Conservation (phyloP, 352 stramenopile genomes). For the Globisporangium heterothallicum region DNA sequence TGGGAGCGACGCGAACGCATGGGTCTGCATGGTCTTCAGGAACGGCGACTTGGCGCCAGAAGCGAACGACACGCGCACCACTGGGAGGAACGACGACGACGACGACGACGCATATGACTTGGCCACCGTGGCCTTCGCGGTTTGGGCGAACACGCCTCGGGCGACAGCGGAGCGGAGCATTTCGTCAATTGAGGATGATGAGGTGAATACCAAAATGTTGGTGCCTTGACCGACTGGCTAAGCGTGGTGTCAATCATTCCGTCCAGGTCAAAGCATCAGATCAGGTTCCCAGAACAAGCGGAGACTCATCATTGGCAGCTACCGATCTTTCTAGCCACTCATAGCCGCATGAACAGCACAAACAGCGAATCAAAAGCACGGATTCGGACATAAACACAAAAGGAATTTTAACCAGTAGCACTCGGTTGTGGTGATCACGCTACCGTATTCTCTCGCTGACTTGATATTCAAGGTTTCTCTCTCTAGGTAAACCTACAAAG, state of each 20-base stretch:
- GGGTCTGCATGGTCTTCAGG: constrained; percentile 26
- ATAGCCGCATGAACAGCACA: not conserved
- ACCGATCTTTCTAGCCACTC: not conserved
- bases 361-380: not conserved
- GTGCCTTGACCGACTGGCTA: too few relatives aligned
- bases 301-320: not conserved
- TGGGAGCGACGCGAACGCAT: constrained; percentile 49
- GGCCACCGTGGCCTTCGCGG: not conserved
- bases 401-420: not conserved
- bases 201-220: not conserved
- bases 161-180: constrained; percentile 13
- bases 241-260: not conserved
- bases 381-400: not conserved
- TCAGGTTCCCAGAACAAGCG: too few relatives aligned
- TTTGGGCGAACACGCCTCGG: constrained; percentile 10
- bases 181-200: not conserved
- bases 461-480: not conserved
- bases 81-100: constrained; percentile 4
- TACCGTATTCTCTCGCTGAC: too few relatives aligned
- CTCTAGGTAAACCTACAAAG: not conserved
- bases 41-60: constrained; percentile 12
- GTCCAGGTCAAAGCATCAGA: too few relatives aligned
- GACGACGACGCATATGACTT: not conserved
- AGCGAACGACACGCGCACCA: constrained; percentile 11
- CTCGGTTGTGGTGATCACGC: too few relatives aligned